Evolutionary conservation across 805 yeast genomes (phyloP).

Genomic region (Huiozyma naganishii): DNA sequence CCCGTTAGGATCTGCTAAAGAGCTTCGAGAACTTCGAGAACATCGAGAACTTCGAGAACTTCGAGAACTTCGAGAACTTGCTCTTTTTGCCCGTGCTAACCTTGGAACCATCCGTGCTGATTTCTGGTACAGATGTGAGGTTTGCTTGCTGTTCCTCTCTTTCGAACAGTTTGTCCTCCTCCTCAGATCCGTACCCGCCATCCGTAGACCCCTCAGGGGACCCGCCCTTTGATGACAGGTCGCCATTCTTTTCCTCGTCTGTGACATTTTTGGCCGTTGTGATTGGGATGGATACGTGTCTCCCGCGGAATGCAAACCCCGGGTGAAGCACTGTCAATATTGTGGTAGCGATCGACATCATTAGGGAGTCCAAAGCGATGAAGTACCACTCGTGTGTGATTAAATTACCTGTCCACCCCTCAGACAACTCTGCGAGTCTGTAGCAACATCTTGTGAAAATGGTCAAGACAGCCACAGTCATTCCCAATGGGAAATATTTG

Average conservation of each 20-base stretch:
- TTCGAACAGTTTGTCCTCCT: too few species aligned
- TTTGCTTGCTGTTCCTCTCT: too few species aligned
- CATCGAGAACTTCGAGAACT: too few species aligned
- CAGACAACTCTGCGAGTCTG: conserved; percentile 59
- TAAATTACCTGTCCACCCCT: conserved; percentile 54
- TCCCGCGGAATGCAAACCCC: conserved; percentile 40
- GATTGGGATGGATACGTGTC: conserved; percentile 16
- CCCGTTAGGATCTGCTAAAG: too few species aligned
- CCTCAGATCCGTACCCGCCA: too few species aligned
- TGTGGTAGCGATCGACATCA: conserved; percentile 42
- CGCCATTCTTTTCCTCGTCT: neutral
- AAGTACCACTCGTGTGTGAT: conserved; percentile 51
- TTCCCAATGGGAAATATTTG: conserved; percentile 34
- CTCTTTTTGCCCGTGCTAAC: too few species aligned
- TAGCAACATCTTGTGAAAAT: conserved; percentile 61
- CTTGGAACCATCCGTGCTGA: too few species aligned
- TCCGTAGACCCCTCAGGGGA: too few species aligned
- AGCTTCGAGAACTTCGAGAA: too few species aligned
- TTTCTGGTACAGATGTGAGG: too few species aligned
- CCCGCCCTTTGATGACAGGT: too few species aligned
- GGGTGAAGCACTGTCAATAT: conserved; percentile 52
- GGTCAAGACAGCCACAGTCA: conserved; percentile 39
- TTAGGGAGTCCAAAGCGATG: conserved; percentile 49
- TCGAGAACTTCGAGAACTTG: too few species aligned
- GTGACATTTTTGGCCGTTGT: conserved; percentile 1